phyloP scores from a whole-genome alignment of 1,284 basidiomycete genomes.

The Salmacisia buchloeana region DNA sequence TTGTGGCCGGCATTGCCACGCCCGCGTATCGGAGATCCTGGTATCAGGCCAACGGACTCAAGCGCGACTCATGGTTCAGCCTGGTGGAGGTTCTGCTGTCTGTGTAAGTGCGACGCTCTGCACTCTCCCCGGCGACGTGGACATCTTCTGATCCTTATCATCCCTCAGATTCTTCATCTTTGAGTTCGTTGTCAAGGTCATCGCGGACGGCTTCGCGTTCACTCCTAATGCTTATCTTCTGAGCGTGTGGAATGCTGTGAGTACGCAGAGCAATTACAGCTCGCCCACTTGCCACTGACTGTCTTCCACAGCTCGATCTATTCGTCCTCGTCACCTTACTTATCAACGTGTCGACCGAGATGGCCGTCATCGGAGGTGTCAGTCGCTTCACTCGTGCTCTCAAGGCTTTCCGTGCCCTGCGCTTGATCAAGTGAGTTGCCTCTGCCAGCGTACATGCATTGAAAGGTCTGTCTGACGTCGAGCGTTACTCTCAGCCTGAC shows the following conservation, averaged over 20 bases:
- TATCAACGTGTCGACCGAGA: conserved; percentile 71
- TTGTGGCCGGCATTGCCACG: conserved; percentile 77
- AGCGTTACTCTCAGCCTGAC: background rate
- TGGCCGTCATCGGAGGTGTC: conserved; percentile 69
- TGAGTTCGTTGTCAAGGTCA: conserved; percentile 83
- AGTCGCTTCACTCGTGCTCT: conserved; percentile 76
- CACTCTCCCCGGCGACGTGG: no score
- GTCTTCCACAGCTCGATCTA: conserved; percentile 63
- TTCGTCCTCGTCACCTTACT: conserved; percentile 75
- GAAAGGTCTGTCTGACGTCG: background rate
- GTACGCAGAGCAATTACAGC: background rate
- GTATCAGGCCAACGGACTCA: conserved; percentile 61
- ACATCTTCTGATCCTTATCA: no score
- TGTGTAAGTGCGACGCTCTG: background rate
- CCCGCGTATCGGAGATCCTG: conserved; percentile 77
- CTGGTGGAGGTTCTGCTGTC: conserved; percentile 73
- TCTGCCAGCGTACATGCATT: background rate
- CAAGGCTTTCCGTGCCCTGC: conserved; percentile 81
- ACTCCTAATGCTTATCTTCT: conserved; percentile 89
- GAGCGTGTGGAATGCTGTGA: conserved; percentile 75
- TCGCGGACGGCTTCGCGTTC: conserved; percentile 80
- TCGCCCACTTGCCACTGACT: background rate
- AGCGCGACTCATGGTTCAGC: conserved; percentile 78
- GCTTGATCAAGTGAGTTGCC: conserved; percentile 66
- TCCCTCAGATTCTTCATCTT: conserved; percentile 62